A percentile compares a stretch with the other conserved stretches of the same genome.
phyloP scores from a whole-genome alignment of 257 asterid genomes.

The Plantago elongata region DNA sequence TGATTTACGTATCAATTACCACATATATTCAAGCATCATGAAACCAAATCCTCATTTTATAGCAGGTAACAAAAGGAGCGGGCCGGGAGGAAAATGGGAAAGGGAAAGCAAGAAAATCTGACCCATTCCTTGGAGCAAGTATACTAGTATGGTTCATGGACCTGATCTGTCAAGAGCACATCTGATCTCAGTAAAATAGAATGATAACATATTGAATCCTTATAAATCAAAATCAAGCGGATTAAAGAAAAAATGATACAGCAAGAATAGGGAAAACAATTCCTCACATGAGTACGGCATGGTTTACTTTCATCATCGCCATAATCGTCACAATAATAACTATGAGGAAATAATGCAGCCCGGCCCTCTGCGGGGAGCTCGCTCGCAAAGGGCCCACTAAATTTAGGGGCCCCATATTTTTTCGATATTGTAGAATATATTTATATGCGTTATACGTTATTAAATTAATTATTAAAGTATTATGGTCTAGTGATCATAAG shows the following conservation, averaged over 20 bases:
- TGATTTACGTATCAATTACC: neutral
- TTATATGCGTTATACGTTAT: too few species aligned
- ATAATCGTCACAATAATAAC: too few species aligned
- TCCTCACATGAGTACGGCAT: constrained; percentile 71
- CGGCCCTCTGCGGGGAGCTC: too few species aligned
- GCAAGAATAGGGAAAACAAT: constrained; percentile 6
- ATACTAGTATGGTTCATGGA: constrained; percentile 20
- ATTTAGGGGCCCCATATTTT: too few species aligned
- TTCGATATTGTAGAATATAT: too few species aligned
- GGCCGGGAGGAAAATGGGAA: neutral
- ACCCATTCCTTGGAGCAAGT: too few species aligned
- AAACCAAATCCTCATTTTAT: neutral
- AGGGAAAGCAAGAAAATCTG: constrained; percentile 3
- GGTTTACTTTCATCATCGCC: constrained; percentile 50
- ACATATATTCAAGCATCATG: neutral
- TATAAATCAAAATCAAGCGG: neutral
- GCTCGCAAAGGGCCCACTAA: too few species aligned
- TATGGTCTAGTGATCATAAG: too few species aligned
- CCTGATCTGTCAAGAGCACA: constrained; percentile 38
- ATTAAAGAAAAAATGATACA: neutral
- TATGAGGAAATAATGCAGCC: constrained; percentile 68
- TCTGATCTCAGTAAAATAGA: neutral
- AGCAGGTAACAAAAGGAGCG: neutral
- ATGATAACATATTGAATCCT: neutral
- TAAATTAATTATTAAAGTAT: too few species aligned